These are phyloP conservation scores for Mycena haematopus DNA, from an alignment of 768 basidiomycete species.

Conservation along the genomic window DNA sequence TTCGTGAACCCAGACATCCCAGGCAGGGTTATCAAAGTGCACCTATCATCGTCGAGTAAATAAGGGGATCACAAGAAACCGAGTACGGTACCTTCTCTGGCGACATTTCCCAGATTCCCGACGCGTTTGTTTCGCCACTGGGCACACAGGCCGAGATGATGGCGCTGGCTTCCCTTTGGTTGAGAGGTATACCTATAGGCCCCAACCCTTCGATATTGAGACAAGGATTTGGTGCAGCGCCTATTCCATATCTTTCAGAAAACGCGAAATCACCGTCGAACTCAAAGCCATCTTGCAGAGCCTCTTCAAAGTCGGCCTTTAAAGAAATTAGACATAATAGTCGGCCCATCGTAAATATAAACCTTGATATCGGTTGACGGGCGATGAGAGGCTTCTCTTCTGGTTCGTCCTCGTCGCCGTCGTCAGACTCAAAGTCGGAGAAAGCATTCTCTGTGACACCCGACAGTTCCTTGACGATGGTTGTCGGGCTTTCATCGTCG, in stretches of 20 bases:
- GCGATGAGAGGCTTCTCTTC: conserved; percentile 24
- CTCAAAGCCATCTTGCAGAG: conserved; percentile 28
- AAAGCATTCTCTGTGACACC: neutral
- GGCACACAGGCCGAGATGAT: conserved; percentile 35
- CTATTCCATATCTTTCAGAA: conserved; percentile 27
- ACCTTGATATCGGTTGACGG: conserved; percentile 25
- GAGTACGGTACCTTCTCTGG: conserved; percentile 18
- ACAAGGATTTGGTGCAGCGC: conserved; percentile 45
- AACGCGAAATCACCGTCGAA: conserved; percentile 36
- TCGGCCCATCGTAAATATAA: neutral
- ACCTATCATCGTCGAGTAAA: conserved; percentile 11
- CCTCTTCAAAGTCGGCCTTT: conserved; percentile 34
- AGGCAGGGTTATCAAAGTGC: conserved; percentile 26
- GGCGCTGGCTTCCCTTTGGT: conserved; percentile 37
- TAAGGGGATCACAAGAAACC: neutral
- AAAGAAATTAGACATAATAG: neutral
- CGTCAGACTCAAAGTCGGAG: conserved; percentile 15
- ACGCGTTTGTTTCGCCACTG: neutral
- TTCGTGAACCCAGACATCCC: conserved; percentile 26
- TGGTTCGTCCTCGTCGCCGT: conserved; percentile 4
- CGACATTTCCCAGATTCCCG: conserved; percentile 24
- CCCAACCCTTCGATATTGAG: conserved; percentile 45
- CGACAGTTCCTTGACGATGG: neutral
- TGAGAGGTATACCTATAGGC: conserved; percentile 45
- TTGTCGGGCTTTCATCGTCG: conserved; percentile 4